Evolutionary conservation across 768 basidiomycete species (phyloP), one percentile per base, ranked within the genome.

Genomic region (Ramaria rubella): DNA sequence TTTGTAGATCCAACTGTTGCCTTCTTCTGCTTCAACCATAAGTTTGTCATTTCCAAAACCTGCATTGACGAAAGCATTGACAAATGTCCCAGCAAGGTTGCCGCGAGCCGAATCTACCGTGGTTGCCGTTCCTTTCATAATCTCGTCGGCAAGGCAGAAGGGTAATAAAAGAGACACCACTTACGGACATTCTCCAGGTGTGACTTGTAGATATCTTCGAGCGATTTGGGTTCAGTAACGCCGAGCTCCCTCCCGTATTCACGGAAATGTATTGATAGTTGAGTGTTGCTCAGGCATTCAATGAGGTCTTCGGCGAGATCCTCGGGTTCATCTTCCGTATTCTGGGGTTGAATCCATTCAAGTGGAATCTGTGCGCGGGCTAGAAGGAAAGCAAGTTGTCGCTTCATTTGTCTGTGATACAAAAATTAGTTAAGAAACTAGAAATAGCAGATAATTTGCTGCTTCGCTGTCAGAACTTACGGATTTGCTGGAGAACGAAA

Each of bases 1-100:
- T 80, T 98, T 98, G 78, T 98, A 99, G 57, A 99, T 92, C 94
- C 94, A 99, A 64, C 92, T 94, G 70, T 83, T 90, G 14, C 96
- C 95, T 65, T 96, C 94, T 58, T 93, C 90, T 1, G 94, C 95
- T 66, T 86, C 87, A 5, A 94, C 93, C 91, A 99, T 95, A 53
- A 99, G 80, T 69, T 96, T 97, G 70, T 99, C 96, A 68, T 99
- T 99, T 23, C 93, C 94, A 66, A 94, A 99, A 0, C 95, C 96
- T 43, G 94, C 95, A 65, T 99, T 99, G 52, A 97, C 95, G 59
- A 98, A 99, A 1, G 94, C 96, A 65, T 99, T 98, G 60, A 99
- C 96, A 61, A 98, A 98, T 1, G 95, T 96, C 3, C 93, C 90
- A 0, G 96, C 95, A 58, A 98, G 73, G 70, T 97, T 98, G 43